Evolutionary conservation across 441 rosid genomes (phyloP).

Genomic region (Brassica hybrid): DNA sequence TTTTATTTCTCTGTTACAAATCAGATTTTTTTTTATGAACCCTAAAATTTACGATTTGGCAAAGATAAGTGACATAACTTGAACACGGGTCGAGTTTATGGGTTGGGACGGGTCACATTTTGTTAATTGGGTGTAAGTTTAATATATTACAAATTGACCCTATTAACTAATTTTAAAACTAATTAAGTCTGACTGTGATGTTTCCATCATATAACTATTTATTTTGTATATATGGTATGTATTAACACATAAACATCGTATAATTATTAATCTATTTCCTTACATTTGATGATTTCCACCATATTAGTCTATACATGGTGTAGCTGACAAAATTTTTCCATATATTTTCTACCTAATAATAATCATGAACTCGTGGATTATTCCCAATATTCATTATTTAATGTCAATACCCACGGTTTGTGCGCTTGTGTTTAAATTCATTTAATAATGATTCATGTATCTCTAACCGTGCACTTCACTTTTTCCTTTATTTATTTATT

Average conservation of each 20-base stretch:
- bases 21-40: neutral
- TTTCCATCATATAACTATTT: neutral
- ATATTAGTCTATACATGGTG: too few relatives aligned
- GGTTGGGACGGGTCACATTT: too few relatives aligned
- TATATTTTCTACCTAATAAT: too few relatives aligned
- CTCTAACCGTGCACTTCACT: conserved; percentile 36
- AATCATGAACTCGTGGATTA: conserved; percentile 14
- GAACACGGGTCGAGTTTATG: neutral
- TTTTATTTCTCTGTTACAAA: neutral
- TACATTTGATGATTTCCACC: too few relatives aligned
- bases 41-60: neutral
- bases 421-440: conserved; percentile 33
- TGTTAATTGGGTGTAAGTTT: neutral
- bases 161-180: too few relatives aligned
- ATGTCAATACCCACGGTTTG: conserved; percentile 24
- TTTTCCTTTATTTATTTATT: conserved; percentile 9
- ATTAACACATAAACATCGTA: too few relatives aligned
- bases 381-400: neutral
- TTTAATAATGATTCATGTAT: conserved; percentile 37
- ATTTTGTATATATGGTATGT: neutral
- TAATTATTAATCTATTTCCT: too few relatives aligned
- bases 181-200: neutral
- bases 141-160: neutral
- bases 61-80: neutral
- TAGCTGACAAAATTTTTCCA: neutral